Evolutionary conservation across 345 rosid genomes (phyloP).

Genomic region (Turnera subulata): DNA sequence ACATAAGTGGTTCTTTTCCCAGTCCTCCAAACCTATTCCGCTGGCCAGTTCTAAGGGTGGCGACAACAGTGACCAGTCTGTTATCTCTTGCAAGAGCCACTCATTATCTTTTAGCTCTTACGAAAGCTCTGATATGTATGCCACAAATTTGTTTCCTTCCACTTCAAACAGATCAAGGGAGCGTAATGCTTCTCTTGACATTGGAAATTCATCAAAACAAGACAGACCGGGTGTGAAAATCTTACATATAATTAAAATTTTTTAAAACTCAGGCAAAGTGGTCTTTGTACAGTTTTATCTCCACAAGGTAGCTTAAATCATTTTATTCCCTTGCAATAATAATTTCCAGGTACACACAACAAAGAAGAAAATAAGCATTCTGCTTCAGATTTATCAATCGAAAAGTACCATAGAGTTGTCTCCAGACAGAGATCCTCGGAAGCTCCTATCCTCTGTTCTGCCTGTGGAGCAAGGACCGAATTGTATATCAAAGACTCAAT

Average conservation of each 20-base stretch:
- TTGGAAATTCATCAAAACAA: constrained; percentile 6
- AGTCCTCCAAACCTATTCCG: constrained; percentile 35
- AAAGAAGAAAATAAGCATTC: constrained; percentile 14
- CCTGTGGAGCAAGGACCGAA: constrained; percentile 50
- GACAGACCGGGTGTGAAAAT: constrained; percentile 28
- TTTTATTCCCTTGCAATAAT: too few relatives aligned
- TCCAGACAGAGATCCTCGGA: constrained; percentile 23
- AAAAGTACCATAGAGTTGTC: constrained; percentile 14
- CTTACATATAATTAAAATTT: too few relatives aligned
- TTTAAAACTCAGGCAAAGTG: too few relatives aligned
- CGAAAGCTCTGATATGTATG: constrained; percentile 15
- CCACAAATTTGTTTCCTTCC: constrained; percentile 2
- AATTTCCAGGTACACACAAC: constrained; percentile 11
- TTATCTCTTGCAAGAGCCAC: constrained; percentile 13
- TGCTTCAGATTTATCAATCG: constrained; percentile 11
- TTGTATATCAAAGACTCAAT: constrained; percentile 39
- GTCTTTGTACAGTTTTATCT: too few relatives aligned
- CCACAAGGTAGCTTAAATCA: too few relatives aligned
- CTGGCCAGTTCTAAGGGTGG: constrained; percentile 12
- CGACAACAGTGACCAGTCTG: constrained; percentile 20
- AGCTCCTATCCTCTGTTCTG: constrained; percentile 47
- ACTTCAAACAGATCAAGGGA: constrained; percentile 16
- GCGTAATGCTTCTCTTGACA: constrained; percentile 11
- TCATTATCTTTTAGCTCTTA: constrained; percentile 5
- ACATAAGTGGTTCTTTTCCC: constrained; percentile 30